Conservation (phyloP, 2,329 filamentous ascomycete species). For the Neofusicoccum cordaticola region DNA sequence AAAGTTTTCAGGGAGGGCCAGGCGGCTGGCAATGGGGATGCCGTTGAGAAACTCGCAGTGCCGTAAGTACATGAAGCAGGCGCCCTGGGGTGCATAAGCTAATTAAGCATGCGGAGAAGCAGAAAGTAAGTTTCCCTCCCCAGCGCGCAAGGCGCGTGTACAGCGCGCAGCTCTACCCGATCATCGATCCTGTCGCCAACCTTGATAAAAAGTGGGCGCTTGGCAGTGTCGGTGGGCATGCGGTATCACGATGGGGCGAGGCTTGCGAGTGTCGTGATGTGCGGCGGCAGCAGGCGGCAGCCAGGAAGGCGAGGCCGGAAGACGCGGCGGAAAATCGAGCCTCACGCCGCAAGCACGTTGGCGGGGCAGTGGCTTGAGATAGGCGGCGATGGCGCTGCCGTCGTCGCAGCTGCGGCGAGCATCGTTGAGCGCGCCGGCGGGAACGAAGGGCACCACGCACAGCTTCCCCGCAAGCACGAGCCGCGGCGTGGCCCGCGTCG, state of each 20-base stretch:
- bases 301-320: background rate
- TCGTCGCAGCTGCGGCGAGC: background rate
- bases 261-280: background rate
- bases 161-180: background rate
- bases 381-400: conserved; percentile 1
- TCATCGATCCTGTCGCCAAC: background rate
- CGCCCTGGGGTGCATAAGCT: background rate
- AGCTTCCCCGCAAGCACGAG: conserved; percentile 12
- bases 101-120: conserved; percentile 4
- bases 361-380: background rate
- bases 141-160: background rate
- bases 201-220: conserved; percentile 1
- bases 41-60: background rate
- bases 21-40: background rate
- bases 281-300: background rate
- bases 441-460: background rate
- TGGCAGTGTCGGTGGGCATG: background rate
- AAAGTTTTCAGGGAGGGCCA: background rate
- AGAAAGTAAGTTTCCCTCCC: background rate
- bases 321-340: background rate
- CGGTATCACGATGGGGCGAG: background rate
- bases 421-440: background rate
- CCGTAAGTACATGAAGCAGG: background rate
- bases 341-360: background rate
- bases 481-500: background rate